These are phyloP conservation scores for Fraxinus velutina DNA, from an alignment of 305 asterid species.

Conservation along the genomic window DNA sequence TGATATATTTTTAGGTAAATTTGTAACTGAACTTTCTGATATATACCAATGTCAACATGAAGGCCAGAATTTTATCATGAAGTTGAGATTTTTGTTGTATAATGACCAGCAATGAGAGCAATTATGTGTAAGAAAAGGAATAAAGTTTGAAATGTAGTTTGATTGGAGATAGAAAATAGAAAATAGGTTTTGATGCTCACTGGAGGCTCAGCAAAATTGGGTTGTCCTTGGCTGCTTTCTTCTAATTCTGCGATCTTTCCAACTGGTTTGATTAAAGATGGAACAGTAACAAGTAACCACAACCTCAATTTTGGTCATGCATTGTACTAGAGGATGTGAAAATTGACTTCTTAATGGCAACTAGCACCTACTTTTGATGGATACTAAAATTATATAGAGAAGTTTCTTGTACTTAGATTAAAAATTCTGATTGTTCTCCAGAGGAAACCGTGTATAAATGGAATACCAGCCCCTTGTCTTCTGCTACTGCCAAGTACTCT, in stretches of 20 bases:
- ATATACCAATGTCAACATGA: constrained; percentile 20
- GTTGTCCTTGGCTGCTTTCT: constrained; percentile 4
- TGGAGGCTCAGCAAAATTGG: constrained; percentile 10
- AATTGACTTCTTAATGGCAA: constrained; percentile 8
- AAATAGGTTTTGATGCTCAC: constrained; percentile 19
- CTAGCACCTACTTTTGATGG: constrained; percentile 2
- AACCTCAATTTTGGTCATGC: constrained; percentile 4
- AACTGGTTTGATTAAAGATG: constrained; percentile 28
- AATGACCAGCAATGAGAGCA: constrained; percentile 28
- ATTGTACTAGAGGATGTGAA: constrained; percentile 15
- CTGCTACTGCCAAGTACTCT: not conserved
- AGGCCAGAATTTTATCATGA: constrained; percentile 32
- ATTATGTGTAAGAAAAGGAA: constrained; percentile 16
- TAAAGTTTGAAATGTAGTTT: constrained; percentile 25
- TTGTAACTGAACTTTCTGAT: constrained; percentile 16
- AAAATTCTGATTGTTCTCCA: constrained; percentile 21
- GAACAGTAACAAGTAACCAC: constrained; percentile 8
- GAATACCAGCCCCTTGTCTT: not conserved
- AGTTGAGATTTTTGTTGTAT: constrained; percentile 21
- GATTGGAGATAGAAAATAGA: constrained; percentile 19
- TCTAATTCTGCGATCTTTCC: constrained; percentile 25
- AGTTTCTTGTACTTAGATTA: constrained; percentile 26
- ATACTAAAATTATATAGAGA: constrained; percentile 33
- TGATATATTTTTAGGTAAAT: constrained; percentile 21
- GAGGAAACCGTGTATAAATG: constrained; percentile 34